These are phyloP conservation scores for Fusarium sp. DNA, from an alignment of 2,329 filamentous ascomycete species.

Conservation along the genomic window DNA sequence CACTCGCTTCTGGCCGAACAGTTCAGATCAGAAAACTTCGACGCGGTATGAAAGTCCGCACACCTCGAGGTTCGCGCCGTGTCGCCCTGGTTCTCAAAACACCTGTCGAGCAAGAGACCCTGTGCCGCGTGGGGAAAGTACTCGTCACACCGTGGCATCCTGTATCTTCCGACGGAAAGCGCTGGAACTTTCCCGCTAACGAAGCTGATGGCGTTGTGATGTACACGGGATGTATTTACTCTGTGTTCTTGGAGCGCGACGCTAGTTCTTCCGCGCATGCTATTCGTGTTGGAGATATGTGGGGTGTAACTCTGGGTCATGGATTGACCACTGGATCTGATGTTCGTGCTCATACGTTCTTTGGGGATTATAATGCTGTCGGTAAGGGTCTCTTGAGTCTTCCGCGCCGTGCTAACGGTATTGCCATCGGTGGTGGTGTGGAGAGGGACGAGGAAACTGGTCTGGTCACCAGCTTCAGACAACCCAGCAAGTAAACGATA, in stretches of 20 bases:
- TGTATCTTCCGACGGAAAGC: conserved; percentile 53
- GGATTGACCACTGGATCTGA: conserved; percentile 55
- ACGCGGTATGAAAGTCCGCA: conserved; percentile 61
- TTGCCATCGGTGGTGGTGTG: conserved; percentile 59
- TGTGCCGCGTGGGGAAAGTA: conserved; percentile 61
- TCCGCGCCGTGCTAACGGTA: conserved; percentile 52
- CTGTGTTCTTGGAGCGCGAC: conserved; percentile 64
- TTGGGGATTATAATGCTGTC: conserved; percentile 63
- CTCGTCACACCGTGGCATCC: conserved; percentile 72
- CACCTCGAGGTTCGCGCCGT: conserved; percentile 60
- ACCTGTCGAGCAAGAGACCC: conserved; percentile 50
- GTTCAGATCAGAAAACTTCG: conserved; percentile 59
- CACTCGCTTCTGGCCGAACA: conserved; percentile 55
- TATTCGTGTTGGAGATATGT: conserved; percentile 58
- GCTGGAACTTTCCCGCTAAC: conserved; percentile 62
- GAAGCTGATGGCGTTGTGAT: conserved; percentile 48
- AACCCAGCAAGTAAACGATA: neutral
- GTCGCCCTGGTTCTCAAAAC: conserved; percentile 66
- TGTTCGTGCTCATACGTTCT: conserved; percentile 64
- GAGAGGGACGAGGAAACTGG: conserved; percentile 54
- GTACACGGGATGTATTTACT: conserved; percentile 67
- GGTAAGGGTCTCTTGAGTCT: conserved; percentile 54
- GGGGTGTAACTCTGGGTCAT: conserved; percentile 71
- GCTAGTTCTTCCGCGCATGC: conserved; percentile 60
- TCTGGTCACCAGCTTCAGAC: conserved; percentile 49